These are phyloP conservation scores for Rhodotorula taiwanensis DNA, from an alignment of 768 basidiomycete genomes.

Conservation along the genomic window DNA sequence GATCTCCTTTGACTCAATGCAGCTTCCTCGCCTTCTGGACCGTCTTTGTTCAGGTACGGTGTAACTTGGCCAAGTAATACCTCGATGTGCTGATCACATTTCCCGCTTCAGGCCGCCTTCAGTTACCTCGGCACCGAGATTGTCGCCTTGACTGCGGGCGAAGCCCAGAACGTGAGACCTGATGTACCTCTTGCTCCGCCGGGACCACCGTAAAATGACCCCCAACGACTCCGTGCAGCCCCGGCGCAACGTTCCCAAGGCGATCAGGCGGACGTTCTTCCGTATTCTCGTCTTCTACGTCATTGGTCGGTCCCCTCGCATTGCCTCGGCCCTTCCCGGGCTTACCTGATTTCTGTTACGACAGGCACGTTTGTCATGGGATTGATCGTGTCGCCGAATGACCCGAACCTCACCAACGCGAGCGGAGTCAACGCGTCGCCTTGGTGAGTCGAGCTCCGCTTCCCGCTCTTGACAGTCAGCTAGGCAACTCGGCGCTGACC, in stretches of 20 bases:
- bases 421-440: constrained; percentile 43
- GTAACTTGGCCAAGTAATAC: too few species aligned
- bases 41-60: constrained; percentile 17
- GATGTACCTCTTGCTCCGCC: too few species aligned
- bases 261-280: constrained; percentile 62
- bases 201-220: too few species aligned
- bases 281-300: constrained; percentile 75
- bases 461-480: too few species aligned
- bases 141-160: constrained; percentile 48
- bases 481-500: background rate
- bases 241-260: constrained; percentile 53
- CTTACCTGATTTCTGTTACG: background rate
- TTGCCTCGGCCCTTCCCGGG: background rate
- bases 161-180: constrained; percentile 47
- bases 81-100: too few species aligned
- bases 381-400: constrained; percentile 68
- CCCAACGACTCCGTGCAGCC: background rate
- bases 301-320: background rate
- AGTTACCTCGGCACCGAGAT: constrained; percentile 56
- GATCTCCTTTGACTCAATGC: too few species aligned
- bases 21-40: constrained; percentile 55
- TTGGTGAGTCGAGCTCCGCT: constrained; percentile 51
- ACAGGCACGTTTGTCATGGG: constrained; percentile 53
- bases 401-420: constrained; percentile 53
- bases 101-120: constrained; percentile 46